phyloP scores from a whole-genome alignment of 495 filamentous ascomycete genomes.

The Staphylotrichum tortipilum region DNA sequence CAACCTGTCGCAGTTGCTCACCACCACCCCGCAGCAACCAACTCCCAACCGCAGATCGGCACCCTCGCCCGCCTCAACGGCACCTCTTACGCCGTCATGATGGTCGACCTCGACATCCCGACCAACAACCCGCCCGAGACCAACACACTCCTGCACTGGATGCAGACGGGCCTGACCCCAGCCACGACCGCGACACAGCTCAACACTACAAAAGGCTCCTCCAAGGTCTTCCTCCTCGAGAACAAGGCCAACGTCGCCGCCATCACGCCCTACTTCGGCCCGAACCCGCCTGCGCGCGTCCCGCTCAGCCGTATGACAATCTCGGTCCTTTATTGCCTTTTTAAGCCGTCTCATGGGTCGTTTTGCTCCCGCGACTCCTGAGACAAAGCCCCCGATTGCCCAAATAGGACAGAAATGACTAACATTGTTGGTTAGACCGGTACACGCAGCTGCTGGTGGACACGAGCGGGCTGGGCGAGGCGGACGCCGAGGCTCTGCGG shows the following conservation, averaged over 20 bases:
- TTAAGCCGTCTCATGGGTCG: too few relatives aligned
- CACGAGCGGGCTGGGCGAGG: constrained; percentile 22
- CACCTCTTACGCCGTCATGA: constrained; percentile 29
- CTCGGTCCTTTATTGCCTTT: too few relatives aligned
- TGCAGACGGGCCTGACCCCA: constrained; percentile 34
- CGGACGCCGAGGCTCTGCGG: constrained; percentile 18
- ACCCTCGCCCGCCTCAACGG: constrained; percentile 21
- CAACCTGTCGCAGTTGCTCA: too few relatives aligned
- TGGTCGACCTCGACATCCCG: constrained; percentile 40
- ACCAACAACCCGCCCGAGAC: constrained; percentile 29
- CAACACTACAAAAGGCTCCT: constrained; percentile 22
- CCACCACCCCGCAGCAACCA: constrained; percentile 4
- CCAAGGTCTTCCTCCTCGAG: constrained; percentile 27
- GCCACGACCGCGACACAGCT: constrained; percentile 21
- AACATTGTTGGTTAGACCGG: constrained; percentile 12
- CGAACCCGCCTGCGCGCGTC: constrained; percentile 31
- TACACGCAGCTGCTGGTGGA: constrained; percentile 36
- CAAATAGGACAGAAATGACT: not conserved
- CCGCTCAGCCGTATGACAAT: constrained; percentile 25
- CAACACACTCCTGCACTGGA: constrained; percentile 35
- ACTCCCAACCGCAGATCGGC: constrained; percentile 15
- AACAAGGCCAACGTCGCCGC: constrained; percentile 19
- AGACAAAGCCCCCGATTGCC: too few relatives aligned
- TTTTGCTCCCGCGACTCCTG: too few relatives aligned
- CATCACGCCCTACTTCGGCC: constrained; percentile 27